phyloP scores from a whole-genome alignment of 257 asterid genomes.

The Penstemon barbatus region DNA sequence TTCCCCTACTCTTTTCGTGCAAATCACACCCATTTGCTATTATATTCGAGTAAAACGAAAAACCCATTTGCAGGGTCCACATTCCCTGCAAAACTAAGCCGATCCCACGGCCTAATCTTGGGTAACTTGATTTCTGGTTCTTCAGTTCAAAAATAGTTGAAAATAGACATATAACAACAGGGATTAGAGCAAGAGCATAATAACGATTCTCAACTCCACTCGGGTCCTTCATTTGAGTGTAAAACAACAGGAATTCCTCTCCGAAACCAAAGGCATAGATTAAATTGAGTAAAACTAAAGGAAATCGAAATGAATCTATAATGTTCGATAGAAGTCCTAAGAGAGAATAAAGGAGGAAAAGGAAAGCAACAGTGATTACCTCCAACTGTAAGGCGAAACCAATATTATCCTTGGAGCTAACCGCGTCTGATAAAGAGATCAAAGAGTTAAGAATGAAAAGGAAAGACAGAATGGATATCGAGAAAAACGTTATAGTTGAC shows the following conservation, averaged over 20 bases:
- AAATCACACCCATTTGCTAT: slow-evolving; percentile 72
- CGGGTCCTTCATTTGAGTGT: slow-evolving; percentile 70
- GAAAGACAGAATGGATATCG: slow-evolving; percentile 53
- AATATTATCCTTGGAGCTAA: slow-evolving; percentile 46
- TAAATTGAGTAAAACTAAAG: slow-evolving; percentile 49
- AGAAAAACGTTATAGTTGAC: slow-evolving; percentile 52
- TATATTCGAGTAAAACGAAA: slow-evolving; percentile 73
- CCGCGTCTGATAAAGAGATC: slow-evolving; percentile 70
- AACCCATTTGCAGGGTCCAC: slow-evolving; percentile 96
- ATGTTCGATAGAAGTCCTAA: slow-evolving; percentile 53
- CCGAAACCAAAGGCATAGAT: slow-evolving; percentile 72
- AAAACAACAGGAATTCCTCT: slow-evolving; percentile 76
- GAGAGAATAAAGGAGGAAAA: slow-evolving; percentile 61
- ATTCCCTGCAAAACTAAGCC: slow-evolving; percentile 78
- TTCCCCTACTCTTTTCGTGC: slow-evolving; percentile 80
- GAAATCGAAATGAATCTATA: slow-evolving; percentile 40
- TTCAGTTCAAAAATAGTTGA: slow-evolving; percentile 72
- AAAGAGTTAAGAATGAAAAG: slow-evolving; percentile 60
- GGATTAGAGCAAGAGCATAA: slow-evolving; percentile 71
- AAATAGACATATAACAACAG: slow-evolving; percentile 65
- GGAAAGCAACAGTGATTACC: slow-evolving; percentile 56
- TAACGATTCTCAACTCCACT: slow-evolving; percentile 86
- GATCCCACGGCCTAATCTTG: slow-evolving; percentile 68
- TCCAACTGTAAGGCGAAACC: slow-evolving; percentile 76
- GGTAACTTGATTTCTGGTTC: slow-evolving; percentile 49